phyloP scores from a whole-genome alignment of 2,329 filamentous ascomycete species.

The Juglanconis oblonga region DNA sequence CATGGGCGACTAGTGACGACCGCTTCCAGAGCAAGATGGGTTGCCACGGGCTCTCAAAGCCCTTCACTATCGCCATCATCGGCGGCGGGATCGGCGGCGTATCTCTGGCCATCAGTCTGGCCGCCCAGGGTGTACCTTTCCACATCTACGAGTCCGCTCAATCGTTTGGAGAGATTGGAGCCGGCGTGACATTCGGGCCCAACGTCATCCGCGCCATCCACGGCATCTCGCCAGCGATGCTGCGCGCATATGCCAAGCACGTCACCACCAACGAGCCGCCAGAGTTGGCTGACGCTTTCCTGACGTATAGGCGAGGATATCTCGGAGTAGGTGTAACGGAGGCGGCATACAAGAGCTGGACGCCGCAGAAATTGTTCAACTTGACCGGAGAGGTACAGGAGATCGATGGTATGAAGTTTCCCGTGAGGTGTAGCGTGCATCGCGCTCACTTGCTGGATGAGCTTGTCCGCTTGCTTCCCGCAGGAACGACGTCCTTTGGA shows the following conservation, averaged over 20 bases:
- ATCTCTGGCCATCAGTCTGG: constrained; percentile 49
- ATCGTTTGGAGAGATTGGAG: constrained; percentile 55
- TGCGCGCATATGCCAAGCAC: constrained; percentile 38
- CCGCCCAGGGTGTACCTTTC: constrained; percentile 29
- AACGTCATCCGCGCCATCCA: constrained; percentile 54
- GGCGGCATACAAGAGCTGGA: neutral
- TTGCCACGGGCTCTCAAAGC: neutral
- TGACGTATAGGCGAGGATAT: constrained; percentile 2
- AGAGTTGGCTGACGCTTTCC: constrained; percentile 4
- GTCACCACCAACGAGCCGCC: constrained; percentile 21
- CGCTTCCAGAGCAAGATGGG: neutral
- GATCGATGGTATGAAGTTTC: constrained; percentile 8
- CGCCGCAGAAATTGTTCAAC: constrained; percentile 12
- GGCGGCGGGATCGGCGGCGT: constrained; percentile 59
- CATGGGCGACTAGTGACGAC: neutral
- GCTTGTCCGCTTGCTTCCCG: constrained; percentile 14
- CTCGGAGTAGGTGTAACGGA: neutral
- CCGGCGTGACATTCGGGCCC: constrained; percentile 53
- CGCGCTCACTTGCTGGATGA: constrained; percentile 18
- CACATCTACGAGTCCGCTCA: constrained; percentile 55
- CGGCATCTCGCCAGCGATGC: constrained; percentile 44
- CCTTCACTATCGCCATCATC: constrained; percentile 46
- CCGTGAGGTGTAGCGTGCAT: constrained; percentile 17
- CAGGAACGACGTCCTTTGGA: constrained; percentile 9
- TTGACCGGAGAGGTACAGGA: constrained; percentile 10